These are phyloP conservation scores for Solanum etuberosum DNA, from an alignment of 257 asterid species.

Conservation along the genomic window DNA sequence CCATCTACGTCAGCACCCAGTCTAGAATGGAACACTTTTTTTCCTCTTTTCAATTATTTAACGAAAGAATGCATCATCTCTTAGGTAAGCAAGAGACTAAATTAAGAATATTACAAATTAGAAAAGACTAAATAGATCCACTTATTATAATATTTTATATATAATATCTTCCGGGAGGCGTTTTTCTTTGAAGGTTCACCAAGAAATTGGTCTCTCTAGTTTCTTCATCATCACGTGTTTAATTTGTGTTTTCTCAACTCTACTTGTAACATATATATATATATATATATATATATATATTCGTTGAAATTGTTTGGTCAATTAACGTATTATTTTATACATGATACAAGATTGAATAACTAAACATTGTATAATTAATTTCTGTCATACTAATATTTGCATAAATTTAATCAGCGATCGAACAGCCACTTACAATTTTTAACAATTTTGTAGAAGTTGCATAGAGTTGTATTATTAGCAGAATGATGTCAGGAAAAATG, in stretches of 20 bases:
- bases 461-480: background rate
- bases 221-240: background rate
- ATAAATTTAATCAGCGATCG: accelerated
- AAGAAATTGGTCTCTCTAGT: background rate
- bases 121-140: background rate
- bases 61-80: background rate
- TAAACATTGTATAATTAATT: accelerated
- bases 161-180: background rate
- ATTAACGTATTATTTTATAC: background rate
- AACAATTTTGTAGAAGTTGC: background rate
- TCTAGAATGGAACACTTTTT: background rate
- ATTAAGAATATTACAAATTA: background rate
- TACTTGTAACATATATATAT: too few relatives aligned
- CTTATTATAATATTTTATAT: background rate
- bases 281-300: too few relatives aligned
- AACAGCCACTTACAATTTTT: background rate
- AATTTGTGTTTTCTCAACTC: background rate
- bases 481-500: background rate
- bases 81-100: background rate
- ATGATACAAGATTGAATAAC: background rate
- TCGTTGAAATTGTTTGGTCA: background rate
- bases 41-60: background rate
- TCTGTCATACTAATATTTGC: background rate
- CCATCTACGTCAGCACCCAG: background rate
- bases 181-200: background rate